Evolutionary conservation across 2,329 filamentous ascomycete genomes (phyloP), one percentile per base, ranked within the genome.

Genomic region (Diaporthe sp.): DNA sequence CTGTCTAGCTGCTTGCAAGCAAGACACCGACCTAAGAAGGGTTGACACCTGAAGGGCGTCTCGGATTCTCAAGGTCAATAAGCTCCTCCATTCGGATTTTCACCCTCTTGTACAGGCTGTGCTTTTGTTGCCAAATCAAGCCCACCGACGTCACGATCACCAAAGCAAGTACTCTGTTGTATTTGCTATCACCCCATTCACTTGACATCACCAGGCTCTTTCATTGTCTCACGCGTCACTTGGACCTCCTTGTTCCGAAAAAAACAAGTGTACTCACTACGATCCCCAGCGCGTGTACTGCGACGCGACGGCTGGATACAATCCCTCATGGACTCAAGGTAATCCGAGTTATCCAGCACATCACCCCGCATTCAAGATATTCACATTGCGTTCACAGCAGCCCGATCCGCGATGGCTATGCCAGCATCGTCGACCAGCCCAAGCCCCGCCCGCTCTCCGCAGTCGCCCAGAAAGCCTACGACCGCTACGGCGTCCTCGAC

Each of bases 401-500:
- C 27, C 15, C 15, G 0, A 47, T 4, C 25, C 2, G n/a, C 13
- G 25, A 22, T 13, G 30, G 55, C 19, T 27, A 15, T 19, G 9
- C 4, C 4, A 10, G 27, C 39, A 22, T 12, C 51, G 12, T 1
- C 6, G 15, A 44, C 25, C 66, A 56, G n/a, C n/a, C 32, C 10
- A 32, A 51, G n/a, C 5, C 7, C 17, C 44, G 55, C 19, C 44
- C 58, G 3, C 56, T 71, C 12, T 55, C 56, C 17, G 9, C 56
- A 19, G 5, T 63, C 19, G 56, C 70, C 8, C 56, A n/a, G 17
- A 8, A 17, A 8, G 70, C 70, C 70, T 71, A 71, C 35, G 70
- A 71, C 35, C 47, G 22, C 27, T 63, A 71, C 19, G 70, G 70
- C 25, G 9, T 37, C 32, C 70, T 71, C 12, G 70, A 71, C 35